Conservation (phyloP, 306 rosid species). For the Cucumis cinereus region DNA sequence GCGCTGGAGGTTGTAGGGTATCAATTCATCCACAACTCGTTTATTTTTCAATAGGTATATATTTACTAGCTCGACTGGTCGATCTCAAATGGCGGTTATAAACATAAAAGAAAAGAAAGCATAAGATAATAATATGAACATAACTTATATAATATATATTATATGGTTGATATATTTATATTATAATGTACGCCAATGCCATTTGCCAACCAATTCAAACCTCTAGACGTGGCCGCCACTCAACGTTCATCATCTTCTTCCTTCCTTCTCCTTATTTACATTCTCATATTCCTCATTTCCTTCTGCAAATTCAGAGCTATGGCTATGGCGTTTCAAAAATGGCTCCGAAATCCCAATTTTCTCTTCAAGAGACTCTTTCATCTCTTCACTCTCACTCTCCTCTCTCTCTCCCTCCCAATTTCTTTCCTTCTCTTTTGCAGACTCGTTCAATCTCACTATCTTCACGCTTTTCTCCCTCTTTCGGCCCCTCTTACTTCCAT, state of each 20-base stretch:
- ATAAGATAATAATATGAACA: neutral
- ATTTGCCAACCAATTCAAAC: slow-evolving; percentile 19
- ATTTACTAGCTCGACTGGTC: no score
- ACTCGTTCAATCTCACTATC: slow-evolving; percentile 23
- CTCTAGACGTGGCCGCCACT: slow-evolving; percentile 54
- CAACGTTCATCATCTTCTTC: slow-evolving; percentile 8
- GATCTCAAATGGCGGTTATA: no score
- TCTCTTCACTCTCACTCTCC: slow-evolving; percentile 41
- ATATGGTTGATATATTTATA: neutral
- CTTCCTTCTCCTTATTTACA: slow-evolving; percentile 12
- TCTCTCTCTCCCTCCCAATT: slow-evolving; percentile 55
- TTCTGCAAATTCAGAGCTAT: neutral
- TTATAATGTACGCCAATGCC: slow-evolving; percentile 14
- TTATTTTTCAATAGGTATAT: no score
- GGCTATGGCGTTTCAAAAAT: slow-evolving; percentile 7
- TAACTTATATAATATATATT: neutral
- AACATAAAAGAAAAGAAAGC: neutral
- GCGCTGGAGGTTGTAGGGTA: no score
- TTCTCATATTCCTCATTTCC: neutral
- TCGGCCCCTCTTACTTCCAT: slow-evolving; percentile 1
- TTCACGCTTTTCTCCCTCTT: slow-evolving; percentile 6
- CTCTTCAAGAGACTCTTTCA: slow-evolving; percentile 36
- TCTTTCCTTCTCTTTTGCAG: slow-evolving; percentile 70
- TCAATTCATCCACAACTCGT: no score
- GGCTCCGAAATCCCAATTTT: slow-evolving; percentile 14